Evolutionary conservation across 2,329 filamentous ascomycete genomes (phyloP).

Genomic region (Clonostachys chloroleuca): DNA sequence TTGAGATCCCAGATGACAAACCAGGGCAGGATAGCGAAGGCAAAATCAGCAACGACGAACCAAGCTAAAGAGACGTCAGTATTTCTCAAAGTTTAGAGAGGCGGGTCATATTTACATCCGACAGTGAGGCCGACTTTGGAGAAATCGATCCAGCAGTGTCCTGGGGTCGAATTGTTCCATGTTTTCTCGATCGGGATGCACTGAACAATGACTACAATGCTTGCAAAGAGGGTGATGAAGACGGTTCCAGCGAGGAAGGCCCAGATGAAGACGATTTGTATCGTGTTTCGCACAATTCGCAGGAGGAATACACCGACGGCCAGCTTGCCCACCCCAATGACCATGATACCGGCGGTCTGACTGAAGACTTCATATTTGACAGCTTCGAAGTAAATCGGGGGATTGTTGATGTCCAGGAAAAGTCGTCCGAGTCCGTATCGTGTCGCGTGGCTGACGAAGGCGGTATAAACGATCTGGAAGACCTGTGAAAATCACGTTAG

Average conservation of each 20-base stretch:
- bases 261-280: conserved; percentile 16
- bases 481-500: not conserved
- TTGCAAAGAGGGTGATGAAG: conserved; percentile 10
- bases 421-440: conserved; percentile 3
- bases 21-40: conserved; percentile 13
- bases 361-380: conserved; percentile 6
- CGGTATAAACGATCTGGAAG: conserved; percentile 1
- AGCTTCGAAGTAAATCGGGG: conserved; percentile 1
- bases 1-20: conserved; percentile 15
- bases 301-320: conserved; percentile 12
- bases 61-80: conserved; percentile 3
- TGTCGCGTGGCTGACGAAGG: conserved; percentile 1
- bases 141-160: conserved; percentile 13
- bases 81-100: too few species aligned
- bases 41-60: conserved; percentile 10
- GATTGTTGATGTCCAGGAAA: not conserved
- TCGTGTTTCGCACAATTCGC: conserved; percentile 14
- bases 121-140: conserved; percentile 3
- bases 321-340: conserved; percentile 5
- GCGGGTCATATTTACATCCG: too few species aligned
- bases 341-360: conserved; percentile 8
- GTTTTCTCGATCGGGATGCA: conserved; percentile 15
- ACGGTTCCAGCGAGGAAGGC: conserved; percentile 15
- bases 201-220: conserved; percentile 16
- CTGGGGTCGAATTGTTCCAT: conserved; percentile 9